Evolutionary conservation across 2,329 filamentous ascomycete species (phyloP).

Genomic region (Aotearoamyces nothofagi): DNA sequence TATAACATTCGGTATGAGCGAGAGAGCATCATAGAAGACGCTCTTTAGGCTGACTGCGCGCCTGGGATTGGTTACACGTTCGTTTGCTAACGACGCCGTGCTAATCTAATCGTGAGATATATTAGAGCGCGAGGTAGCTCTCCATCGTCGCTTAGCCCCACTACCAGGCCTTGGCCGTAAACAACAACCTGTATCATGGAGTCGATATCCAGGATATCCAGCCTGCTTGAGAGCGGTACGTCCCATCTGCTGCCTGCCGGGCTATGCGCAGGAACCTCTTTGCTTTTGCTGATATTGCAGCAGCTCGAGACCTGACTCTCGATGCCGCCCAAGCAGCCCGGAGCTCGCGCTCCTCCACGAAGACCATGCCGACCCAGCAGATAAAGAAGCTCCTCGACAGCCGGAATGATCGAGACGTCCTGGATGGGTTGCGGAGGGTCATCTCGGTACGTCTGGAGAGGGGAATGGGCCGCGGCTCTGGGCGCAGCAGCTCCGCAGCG

Average conservation of each 20-base stretch:
- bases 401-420: constrained; percentile 78
- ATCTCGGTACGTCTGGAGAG: constrained; percentile 62
- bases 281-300: constrained; percentile 1
- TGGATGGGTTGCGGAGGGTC: constrained; percentile 81
- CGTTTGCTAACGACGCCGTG: neutral
- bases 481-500: too few species aligned
- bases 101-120: neutral
- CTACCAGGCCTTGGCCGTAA: constrained; percentile 8
- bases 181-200: constrained; percentile 50
- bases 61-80: too few species aligned
- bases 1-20: too few species aligned
- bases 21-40: too few species aligned
- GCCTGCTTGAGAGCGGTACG: constrained; percentile 85
- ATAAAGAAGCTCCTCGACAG: constrained; percentile 93
- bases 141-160: constrained; percentile 14
- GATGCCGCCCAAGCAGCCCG: constrained; percentile 88
- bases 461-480: too few species aligned
- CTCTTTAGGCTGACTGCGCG: too few species aligned
- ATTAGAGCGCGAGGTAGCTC: constrained; percentile 2
- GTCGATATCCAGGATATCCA: constrained; percentile 87
- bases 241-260: constrained; percentile 3
- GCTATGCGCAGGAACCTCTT: neutral
- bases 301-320: constrained; percentile 90
- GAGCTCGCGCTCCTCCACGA: constrained; percentile 42
- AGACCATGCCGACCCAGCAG: constrained; percentile 61